Conservation (phyloP, 2,329 filamentous ascomycete genomes). For the Zelopaecilomyces penicillatus region DNA sequence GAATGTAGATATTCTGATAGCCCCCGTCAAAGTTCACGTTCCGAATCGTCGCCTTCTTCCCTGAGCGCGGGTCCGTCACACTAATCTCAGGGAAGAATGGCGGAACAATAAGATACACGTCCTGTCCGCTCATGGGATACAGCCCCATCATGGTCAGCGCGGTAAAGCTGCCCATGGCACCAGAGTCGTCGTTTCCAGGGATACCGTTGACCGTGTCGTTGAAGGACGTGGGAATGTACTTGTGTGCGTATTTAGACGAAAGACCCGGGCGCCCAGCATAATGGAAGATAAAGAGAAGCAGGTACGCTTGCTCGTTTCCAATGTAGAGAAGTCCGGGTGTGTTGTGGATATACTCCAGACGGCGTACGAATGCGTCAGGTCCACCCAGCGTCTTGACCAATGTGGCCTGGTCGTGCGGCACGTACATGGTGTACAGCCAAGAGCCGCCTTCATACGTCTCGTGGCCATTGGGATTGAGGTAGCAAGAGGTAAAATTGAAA, state of each 20-base stretch:
- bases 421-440: constrained; percentile 64
- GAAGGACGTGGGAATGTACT: constrained; percentile 61
- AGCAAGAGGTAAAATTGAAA: constrained; percentile 37
- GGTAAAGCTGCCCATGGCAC: constrained; percentile 46
- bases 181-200: constrained; percentile 45
- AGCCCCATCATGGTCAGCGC: constrained; percentile 43
- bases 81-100: constrained; percentile 42
- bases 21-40: constrained; percentile 29
- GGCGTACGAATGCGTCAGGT: constrained; percentile 43
- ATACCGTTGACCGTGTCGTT: constrained; percentile 54
- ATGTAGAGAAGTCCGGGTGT: constrained; percentile 57
- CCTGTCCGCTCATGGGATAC: constrained; percentile 46
- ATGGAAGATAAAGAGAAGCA: constrained; percentile 50
- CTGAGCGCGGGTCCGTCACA: constrained; percentile 20
- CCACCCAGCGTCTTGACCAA: constrained; percentile 53
- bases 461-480: constrained; percentile 17
- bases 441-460: constrained; percentile 60
- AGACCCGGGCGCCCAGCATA: constrained; percentile 57
- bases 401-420: constrained; percentile 37
- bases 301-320: constrained; percentile 51
- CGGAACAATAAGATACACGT: constrained; percentile 43
- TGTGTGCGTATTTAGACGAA: constrained; percentile 46
- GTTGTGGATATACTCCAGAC: constrained; percentile 57
- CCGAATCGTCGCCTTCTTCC: constrained; percentile 22
- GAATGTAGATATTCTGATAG: constrained; percentile 48